Evolutionary conservation across 495 filamentous ascomycete species (phyloP).

Genomic region (Trichodelitschia bisporula): DNA sequence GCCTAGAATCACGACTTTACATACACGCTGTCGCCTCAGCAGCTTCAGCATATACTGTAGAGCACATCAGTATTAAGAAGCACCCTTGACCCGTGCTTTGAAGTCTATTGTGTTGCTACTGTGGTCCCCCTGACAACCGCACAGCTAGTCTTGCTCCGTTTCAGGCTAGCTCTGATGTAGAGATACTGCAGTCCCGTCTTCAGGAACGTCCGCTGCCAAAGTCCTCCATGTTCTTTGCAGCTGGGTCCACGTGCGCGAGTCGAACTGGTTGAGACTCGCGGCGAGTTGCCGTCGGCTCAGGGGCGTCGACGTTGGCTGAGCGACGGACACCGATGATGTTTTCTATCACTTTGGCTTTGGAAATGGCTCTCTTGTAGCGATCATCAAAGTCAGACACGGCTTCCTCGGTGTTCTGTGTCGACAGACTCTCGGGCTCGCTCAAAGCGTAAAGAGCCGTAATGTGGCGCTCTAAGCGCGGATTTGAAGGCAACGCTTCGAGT

Average conservation of each 20-base stretch:
- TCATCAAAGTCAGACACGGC: conserved; percentile 71
- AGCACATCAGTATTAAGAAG: too few species aligned
- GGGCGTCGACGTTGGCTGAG: neutral
- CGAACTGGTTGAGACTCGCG: neutral
- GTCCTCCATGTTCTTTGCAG: conserved; percentile 2
- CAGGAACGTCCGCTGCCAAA: neutral
- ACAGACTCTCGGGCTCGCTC: conserved; percentile 54
- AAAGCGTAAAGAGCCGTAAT: conserved; percentile 45
- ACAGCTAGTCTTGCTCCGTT: too few species aligned
- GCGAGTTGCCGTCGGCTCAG: neutral
- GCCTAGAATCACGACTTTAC: too few species aligned
- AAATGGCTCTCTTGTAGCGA: conserved; percentile 48
- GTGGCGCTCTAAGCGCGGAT: conserved; percentile 46
- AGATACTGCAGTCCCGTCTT: too few species aligned
- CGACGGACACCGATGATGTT: conserved; percentile 33
- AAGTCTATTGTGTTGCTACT: too few species aligned
- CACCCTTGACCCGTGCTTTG: too few species aligned
- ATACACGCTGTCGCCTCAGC: too few species aligned
- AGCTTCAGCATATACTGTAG: too few species aligned
- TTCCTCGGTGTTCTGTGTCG: conserved; percentile 58
- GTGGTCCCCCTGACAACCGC: too few species aligned
- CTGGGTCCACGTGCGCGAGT: neutral
- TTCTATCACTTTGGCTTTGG: conserved; percentile 65
- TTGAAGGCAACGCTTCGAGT: conserved; percentile 26
- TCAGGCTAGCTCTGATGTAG: too few species aligned